phyloP scores from a whole-genome alignment of 371 early-diverging fungal genomes.

The Smittium culicis region DNA sequence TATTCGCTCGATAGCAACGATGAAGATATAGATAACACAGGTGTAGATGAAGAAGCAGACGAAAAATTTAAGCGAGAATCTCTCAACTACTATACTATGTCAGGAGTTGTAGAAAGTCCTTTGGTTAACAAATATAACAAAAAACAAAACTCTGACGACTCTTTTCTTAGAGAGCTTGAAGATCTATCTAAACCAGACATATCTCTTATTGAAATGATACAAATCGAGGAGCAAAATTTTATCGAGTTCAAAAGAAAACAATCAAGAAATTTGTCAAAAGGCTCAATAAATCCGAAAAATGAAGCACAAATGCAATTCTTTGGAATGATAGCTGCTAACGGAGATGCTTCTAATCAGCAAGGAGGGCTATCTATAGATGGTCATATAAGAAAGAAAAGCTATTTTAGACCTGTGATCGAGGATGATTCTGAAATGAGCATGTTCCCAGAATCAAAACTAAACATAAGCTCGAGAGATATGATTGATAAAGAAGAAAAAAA shows the following conservation, averaged over 20 bases:
- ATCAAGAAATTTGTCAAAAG: background rate
- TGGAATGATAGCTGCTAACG: background rate
- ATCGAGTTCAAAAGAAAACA: background rate
- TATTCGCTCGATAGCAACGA: no score
- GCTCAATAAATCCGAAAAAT: background rate
- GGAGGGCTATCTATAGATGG: background rate
- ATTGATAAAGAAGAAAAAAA: background rate
- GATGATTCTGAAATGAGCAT: background rate
- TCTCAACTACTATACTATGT: background rate
- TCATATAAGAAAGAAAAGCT: background rate
- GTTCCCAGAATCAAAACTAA: background rate
- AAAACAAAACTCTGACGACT: background rate
- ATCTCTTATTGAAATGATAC: background rate
- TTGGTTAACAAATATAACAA: background rate
- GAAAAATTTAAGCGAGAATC: background rate
- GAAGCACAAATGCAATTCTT: background rate
- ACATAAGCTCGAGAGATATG: background rate
- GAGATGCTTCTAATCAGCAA: background rate
- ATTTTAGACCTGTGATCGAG: background rate
- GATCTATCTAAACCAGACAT: background rate
- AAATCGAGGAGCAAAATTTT: background rate
- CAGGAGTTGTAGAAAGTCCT: background rate
- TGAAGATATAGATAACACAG: background rate
- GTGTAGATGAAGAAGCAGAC: background rate
- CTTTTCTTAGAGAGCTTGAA: background rate